Conservation (phyloP, 192 early-diverging fungal species). For the Lunasporangiospora selenospora region DNA sequence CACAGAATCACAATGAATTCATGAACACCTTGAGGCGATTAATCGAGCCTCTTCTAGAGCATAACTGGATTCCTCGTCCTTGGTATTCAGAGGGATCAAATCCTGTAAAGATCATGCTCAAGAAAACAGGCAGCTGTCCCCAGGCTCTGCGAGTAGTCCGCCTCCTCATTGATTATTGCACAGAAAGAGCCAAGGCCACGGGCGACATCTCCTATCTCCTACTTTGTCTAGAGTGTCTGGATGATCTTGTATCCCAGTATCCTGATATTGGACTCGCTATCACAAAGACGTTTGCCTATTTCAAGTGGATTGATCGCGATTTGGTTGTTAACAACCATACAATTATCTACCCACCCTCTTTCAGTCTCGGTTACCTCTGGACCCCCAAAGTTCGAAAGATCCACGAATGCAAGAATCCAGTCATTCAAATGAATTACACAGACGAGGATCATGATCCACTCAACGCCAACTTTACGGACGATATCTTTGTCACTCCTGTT, state of each 20-base stretch:
- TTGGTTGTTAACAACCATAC: constrained; percentile 7
- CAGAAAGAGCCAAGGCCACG: background rate
- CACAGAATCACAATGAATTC: background rate
- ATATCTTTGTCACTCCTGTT: background rate
- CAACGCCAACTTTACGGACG: constrained; percentile 3
- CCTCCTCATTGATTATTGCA: constrained; percentile 1
- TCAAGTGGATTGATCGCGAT: background rate
- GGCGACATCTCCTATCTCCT: background rate
- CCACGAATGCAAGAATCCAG: constrained; percentile 1
- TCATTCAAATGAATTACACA: background rate
- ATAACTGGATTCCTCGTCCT: background rate
- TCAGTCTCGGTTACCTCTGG: background rate
- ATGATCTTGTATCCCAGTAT: background rate
- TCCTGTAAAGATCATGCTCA: background rate
- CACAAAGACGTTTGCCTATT: background rate
- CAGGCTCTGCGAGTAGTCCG: background rate
- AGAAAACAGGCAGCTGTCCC: background rate
- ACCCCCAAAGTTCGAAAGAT: background rate
- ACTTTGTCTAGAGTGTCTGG: background rate
- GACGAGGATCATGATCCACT: background rate
- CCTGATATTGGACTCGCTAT: background rate
- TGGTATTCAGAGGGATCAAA: background rate
- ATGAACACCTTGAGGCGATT: background rate
- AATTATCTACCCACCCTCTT: background rate
- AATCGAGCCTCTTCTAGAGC: background rate